Evolutionary conservation across 1,139 yeast genomes (phyloP), one percentile per base, ranked within the genome.

Genomic region (Kurtzmaniella quercitrusa): DNA sequence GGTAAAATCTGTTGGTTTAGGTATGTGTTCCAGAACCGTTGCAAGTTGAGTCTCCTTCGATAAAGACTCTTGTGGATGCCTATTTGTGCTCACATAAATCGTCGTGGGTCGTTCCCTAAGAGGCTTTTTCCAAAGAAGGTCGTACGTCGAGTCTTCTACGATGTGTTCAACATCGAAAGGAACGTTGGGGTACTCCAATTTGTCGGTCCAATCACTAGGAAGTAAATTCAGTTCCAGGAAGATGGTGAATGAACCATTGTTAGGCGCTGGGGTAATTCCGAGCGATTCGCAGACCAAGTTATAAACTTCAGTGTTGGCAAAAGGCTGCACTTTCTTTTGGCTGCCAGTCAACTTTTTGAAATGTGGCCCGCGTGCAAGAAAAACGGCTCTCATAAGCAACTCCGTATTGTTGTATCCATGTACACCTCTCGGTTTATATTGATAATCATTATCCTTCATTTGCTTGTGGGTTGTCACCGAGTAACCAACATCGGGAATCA

Each of bases 391-490:
- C 96, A 89, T 88, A 45, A 88, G 66, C 5, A 84, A 72, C 49
- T 84, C 89, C 0, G 82, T 74, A 55, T 84, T 84, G 56, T 85
- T 80, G 57, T 87, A 89, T 0, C 97, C 97, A 59, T 88, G 95
- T 0, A 84, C 85, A 3, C 96, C 96, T 44, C 69, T 74, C 2
- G 93, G 88, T 32, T 62, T 60, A 58, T 84, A 84, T 20, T 76
- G 72, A 41, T 66, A 60, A 28, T 63, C 61, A 52, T 72, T 71
- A 1, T 69, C 68, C 26, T 74, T 70, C 74, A 81, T 76, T 47
- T 76, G 78, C 15, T 72, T 68, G 45, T 73, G 76, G 2, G 89
- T 84, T 1, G 88, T 78, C n/a, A 88, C 63, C 0, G 86, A 71
- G 65, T 85, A 89, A 0, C 96, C 96, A 5, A 87, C 82, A 26